Base-by-base conservation (phyloP, 176 grass and related monocot genomes). In the Raddia guianensis region DNA sequence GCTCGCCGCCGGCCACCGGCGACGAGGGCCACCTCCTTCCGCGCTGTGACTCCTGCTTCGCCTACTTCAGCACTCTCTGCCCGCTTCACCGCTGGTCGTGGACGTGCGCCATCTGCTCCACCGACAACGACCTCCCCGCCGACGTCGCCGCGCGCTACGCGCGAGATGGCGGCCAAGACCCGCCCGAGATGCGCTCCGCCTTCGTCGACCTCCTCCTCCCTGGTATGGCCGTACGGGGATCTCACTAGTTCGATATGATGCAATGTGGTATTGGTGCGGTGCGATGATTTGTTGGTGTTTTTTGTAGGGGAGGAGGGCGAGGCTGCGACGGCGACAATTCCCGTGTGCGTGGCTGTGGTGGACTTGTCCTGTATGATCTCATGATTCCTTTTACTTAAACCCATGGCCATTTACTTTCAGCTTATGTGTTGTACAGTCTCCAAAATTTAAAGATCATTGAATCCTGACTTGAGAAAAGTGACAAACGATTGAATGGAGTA, bases 321-420 rank as follows among this genome's bases (percentile, higher is more conserved):
- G 19, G 81, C 16, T n/a, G 83, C 63, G 9, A 70, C 68, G 11
- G 57, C 73, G 63, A 81, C 92, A 14, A 87, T 86, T 47, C 95
- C 92, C 14, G 95, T 94, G 55, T 98, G 93, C 52, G 95, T 98
- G 6, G 92, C 95, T 5, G 90, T 86, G 3, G 82, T 98, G 72
- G 95, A 98, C 85, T 81, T 98, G 34, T 90, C 80, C 71, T 98
- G 95, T 98, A 92, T 93, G 90, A 75, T 76, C 63, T 85, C 35
- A 40, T 2, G 8, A 56, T 68, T 73, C 76, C 9, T 78, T 37
- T 9, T n/a, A 48, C n/a, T 74, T 10, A 14, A 71, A 49, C n/a
- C 57, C 63, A 47, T 67, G 27, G 2, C 21, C 54, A 7, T 50
- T 55, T 20, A 18, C 11, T 12, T 77, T 56, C 70, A 77, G 66